Evolutionary conservation across 2,329 filamentous ascomycete species (phyloP), one percentile per base, ranked within the genome.

Genomic region (Ascomycota sp.): DNA sequence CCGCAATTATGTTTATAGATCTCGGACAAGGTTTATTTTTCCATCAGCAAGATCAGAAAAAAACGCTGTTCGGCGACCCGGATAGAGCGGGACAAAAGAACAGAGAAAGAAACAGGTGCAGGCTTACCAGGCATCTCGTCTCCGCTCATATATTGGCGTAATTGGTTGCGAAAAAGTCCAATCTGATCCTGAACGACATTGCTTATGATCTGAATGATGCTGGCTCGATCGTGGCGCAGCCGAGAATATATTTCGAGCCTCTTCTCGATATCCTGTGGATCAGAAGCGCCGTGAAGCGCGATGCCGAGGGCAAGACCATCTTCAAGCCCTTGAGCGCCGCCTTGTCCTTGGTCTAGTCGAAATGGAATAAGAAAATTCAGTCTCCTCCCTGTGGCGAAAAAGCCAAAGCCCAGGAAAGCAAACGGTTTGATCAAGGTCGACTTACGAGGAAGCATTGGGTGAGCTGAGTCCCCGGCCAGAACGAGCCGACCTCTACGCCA

Each of bases 401-500:
- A n/a, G n/a, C n/a, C n/a, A n/a, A n/a, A n/a, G n/a, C n/a, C n/a
- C n/a, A n/a, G n/a, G n/a, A n/a, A n/a, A n/a, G n/a, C n/a, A n/a
- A n/a, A n/a, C n/a, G n/a, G n/a, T n/a, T n/a, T n/a, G n/a, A n/a
- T n/a, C n/a, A n/a, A n/a, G n/a, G n/a, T 17, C 3, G 5, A 41
- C 44, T 28, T 34, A 52, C 50, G 49, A 1, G 51, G 51, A 8
- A 55, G 43, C 46, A 53, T 54, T 0, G 51, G 50, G 32, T 55
- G 52, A 0, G 52, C 51, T 1, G 52, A 48, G 26, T 56, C 52
- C 5, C 52, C 52, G 10, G 45, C 43, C 3, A 55, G 40, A 3
- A 44, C 37, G 33, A 53, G 34, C 6, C 39, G 40, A 0, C 40
- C 50, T 23, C 44, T 47, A 10, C 36, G 39, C 51, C 50, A 55